Conservation (phyloP, 1,284 basidiomycete genomes). For the Ceratobasidium sp. region DNA sequence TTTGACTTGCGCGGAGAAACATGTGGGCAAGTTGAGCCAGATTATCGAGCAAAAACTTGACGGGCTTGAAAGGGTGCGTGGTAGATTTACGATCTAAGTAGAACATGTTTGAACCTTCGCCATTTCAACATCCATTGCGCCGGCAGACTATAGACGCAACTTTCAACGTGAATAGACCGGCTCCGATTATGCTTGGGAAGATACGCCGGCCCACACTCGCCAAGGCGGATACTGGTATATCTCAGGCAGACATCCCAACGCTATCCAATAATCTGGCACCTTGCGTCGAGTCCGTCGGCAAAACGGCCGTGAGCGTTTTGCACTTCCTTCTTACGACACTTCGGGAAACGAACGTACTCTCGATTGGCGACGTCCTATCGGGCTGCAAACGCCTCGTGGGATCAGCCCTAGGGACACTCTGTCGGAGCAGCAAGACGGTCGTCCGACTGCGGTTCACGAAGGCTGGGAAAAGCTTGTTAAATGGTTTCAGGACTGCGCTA, state of each 20-base stretch:
- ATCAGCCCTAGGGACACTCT: background rate
- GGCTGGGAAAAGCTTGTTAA: background rate
- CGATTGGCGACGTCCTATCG: background rate
- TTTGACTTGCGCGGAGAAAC: slow-evolving; percentile 17
- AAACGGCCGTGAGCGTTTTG: background rate
- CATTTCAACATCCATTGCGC: background rate
- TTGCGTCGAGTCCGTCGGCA: background rate
- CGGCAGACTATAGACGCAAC: background rate
- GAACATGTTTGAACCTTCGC: background rate
- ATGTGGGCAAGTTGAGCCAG: slow-evolving; percentile 1
- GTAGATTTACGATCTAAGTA: background rate
- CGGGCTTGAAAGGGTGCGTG: background rate
- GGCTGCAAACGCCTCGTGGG: background rate
- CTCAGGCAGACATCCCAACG: background rate
- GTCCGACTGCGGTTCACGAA: background rate
- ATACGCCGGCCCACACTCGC: background rate
- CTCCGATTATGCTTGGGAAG: no score
- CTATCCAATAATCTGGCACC: slow-evolving; percentile 2
- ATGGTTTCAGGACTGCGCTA: background rate
- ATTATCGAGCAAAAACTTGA: slow-evolving; percentile 15
- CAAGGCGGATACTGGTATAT: background rate
- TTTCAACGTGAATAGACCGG: background rate
- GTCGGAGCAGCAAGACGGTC: background rate
- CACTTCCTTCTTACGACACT: background rate
- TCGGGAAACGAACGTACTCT: slow-evolving; percentile 4